Evolutionary conservation across 768 basidiomycete genomes (phyloP), one percentile per base, ranked within the genome.

Genomic region (Dendrothele bispora): DNA sequence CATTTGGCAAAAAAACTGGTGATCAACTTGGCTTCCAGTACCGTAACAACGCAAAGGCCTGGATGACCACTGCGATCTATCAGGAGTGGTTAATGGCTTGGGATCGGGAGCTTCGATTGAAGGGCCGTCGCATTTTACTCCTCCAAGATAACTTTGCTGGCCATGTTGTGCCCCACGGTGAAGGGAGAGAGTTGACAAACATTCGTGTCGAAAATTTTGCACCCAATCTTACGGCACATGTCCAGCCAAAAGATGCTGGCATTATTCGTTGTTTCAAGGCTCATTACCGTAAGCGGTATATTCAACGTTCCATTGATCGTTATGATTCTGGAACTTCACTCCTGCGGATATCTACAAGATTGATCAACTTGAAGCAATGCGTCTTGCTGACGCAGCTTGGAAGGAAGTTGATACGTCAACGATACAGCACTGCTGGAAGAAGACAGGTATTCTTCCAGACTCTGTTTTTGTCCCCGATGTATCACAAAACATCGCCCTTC

Each of bases 371-470:
- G 43, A 71, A 27, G 70, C 61, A 11, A 73, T 73, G 71, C 52
- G 56, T 1, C 34, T 73, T 0, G 65, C 66, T 2, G 50, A 67
- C 8, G 20, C 32, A 11, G 69, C 70, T 1, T 72, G 72, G 71
- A 20, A 46, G 3, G 54, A 61, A 1, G 67, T 73, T 3, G 55
- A 65, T 22, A 46, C 56, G 0, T 55, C 55, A 4, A 69, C 68
- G 7, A 70, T 74, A 28, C 29, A 43, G n/a, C 63, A 73, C 43
- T 73, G 69, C 53, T 74, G 72, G 72, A 18, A 22, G 2, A 66
- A 72, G 26, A 51, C 67, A 5, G 60, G 63, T 7, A 73, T 71
- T 51, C 51, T 67, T 18, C 39, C 39, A 7, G 7, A 11, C 5
- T 24, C 18, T 14, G 17, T 5, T 11, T 5, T 6, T 25, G 27